These are phyloP conservation scores for Dryadomyces quercivorus DNA, from an alignment of 2,329 filamentous ascomycete genomes.

Conservation along the genomic window DNA sequence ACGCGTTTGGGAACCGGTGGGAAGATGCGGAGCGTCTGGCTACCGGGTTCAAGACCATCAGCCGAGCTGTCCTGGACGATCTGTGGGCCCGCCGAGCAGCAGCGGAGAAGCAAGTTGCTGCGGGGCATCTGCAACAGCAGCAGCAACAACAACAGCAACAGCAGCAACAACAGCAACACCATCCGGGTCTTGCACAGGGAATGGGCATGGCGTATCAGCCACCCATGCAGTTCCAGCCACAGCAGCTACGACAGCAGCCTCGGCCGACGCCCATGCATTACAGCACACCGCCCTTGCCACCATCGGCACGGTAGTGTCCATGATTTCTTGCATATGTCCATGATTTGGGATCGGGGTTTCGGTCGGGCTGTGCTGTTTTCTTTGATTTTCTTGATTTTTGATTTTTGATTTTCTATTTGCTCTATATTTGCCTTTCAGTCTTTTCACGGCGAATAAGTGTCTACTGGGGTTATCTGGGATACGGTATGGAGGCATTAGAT, in stretches of 20 bases:
- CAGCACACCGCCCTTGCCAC: not conserved
- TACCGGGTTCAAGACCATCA: slow-evolving; percentile 39
- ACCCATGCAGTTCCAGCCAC: not conserved
- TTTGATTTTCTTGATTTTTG: too few species aligned
- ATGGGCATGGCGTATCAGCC: not conserved
- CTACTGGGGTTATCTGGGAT: too few species aligned
- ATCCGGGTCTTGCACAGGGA: not conserved
- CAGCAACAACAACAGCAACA: slow-evolving; percentile 2
- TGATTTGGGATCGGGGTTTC: too few species aligned
- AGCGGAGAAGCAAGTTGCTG: not conserved
- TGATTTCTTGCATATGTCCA: not conserved
- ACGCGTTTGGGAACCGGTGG: slow-evolving; percentile 48
- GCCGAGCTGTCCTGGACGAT: slow-evolving; percentile 28
- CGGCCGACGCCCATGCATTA: not conserved
- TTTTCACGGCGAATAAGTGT: too few species aligned
- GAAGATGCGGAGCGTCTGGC: slow-evolving; percentile 41
- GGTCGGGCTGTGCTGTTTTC: too few species aligned
- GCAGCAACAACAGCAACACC: not conserved
- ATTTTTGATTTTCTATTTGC: too few species aligned
- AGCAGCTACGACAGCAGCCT: not conserved
- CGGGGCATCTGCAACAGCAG: not conserved
- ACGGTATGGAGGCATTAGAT: too few species aligned
- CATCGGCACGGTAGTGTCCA: not conserved
- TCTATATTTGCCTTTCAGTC: too few species aligned
- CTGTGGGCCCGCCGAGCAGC: slow-evolving; percentile 25